Evolutionary conservation across 495 filamentous ascomycete species (phyloP).

Genomic region (Articulospora tetracladia): DNA sequence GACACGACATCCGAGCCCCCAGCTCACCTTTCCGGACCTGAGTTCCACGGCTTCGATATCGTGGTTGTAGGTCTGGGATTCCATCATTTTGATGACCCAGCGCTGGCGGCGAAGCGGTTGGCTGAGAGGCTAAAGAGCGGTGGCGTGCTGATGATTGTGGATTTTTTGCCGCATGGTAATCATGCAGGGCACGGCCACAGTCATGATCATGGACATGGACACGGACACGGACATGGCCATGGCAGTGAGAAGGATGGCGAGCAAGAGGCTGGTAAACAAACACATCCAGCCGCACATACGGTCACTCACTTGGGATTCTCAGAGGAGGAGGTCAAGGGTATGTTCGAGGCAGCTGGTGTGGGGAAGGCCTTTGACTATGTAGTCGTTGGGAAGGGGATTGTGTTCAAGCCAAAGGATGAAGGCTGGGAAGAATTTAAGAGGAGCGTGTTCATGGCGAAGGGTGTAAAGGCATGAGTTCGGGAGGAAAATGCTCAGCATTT

Average conservation of each 20-base stretch:
- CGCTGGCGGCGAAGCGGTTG: slow-evolving; percentile 16
- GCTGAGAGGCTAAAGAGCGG: slow-evolving; percentile 43
- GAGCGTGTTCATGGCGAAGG: slow-evolving; percentile 25
- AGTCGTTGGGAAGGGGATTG: slow-evolving; percentile 23
- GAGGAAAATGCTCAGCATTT: too few species aligned
- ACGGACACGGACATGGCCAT: slow-evolving; percentile 2
- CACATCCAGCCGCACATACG: slow-evolving; percentile 16
- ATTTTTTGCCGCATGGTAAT: slow-evolving; percentile 27
- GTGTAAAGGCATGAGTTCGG: slow-evolving; percentile 14
- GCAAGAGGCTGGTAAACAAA: background rate
- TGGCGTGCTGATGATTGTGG: slow-evolving; percentile 26
- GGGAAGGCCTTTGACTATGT: slow-evolving; percentile 17
- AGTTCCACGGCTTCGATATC: slow-evolving; percentile 26
- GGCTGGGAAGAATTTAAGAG: slow-evolving; percentile 11
- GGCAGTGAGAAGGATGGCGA: background rate
- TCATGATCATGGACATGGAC: slow-evolving; percentile 1
- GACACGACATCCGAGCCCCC: slow-evolving; percentile 7
- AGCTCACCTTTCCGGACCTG: slow-evolving; percentile 1
- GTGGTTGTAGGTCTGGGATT: slow-evolving; percentile 24
- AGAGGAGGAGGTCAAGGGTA: slow-evolving; percentile 16
- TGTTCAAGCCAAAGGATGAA: slow-evolving; percentile 10
- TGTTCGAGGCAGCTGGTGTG: slow-evolving; percentile 23
- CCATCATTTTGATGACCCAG: slow-evolving; percentile 27
- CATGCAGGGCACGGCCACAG: background rate
- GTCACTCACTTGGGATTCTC: slow-evolving; percentile 24